Evolutionary conservation across 345 rosid species (phyloP).

Genomic region (Citrus trifoliata): DNA sequence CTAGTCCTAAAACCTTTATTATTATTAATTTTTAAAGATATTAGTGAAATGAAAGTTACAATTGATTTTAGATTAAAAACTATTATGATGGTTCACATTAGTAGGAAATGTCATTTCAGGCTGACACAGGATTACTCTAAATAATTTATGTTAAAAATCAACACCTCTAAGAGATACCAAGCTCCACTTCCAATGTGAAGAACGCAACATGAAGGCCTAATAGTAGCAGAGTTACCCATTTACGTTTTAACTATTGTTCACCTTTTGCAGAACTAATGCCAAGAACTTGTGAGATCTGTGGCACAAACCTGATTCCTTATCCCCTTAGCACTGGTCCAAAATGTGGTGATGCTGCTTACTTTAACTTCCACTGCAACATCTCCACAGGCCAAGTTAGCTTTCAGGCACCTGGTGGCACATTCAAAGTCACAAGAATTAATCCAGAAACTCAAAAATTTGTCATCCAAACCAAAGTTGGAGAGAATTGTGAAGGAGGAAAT

Average conservation of each 20-base stretch:
- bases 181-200: not conserved
- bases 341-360: conserved; percentile 63
- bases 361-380: conserved; percentile 44
- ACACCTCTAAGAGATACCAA: not conserved
- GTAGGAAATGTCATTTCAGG: not conserved
- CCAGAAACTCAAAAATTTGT: not conserved
- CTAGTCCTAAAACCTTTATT: not conserved
- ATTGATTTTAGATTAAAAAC: not conserved
- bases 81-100: not conserved
- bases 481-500: conserved; percentile 15
- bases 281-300: conserved; percentile 47
- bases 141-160: not conserved
- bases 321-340: conserved; percentile 55
- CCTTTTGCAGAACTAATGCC: not conserved
- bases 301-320: conserved; percentile 51
- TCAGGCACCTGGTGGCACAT: conserved; percentile 19
- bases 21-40: no score
- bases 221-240: not conserved
- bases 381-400: conserved; percentile 45
- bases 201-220: not conserved
- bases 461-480: conserved; percentile 27
- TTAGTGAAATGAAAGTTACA: not conserved
- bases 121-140: not conserved
- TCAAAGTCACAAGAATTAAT: conserved; percentile 23
- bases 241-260: not conserved